phyloP scores from a whole-genome alignment of 306 rosid species.

The Acacia crassicarpa region DNA sequence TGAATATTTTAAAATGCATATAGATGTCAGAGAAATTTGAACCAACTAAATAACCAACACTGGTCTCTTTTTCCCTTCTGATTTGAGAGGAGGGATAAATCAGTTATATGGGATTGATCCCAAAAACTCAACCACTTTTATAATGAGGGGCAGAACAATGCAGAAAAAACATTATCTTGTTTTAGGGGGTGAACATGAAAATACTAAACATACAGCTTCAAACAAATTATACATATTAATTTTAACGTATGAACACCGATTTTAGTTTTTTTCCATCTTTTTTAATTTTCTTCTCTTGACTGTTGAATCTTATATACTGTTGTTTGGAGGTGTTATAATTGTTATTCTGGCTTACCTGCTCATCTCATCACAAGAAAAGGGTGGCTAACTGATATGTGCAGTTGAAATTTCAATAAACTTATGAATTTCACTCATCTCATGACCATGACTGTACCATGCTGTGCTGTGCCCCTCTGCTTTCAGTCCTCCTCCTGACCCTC shows the following conservation, averaged over 20 bases:
- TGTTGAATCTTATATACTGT: not conserved
- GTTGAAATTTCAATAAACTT: not conserved
- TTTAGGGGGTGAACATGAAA: no score
- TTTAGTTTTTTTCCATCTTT: no score
- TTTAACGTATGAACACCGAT: not conserved
- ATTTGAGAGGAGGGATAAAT: no score
- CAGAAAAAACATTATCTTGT: no score
- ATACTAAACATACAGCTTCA: not conserved
- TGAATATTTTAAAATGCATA: no score
- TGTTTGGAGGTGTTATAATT: not conserved
- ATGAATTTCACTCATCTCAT: not conserved
- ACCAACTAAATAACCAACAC: no score
- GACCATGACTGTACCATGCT: not conserved
- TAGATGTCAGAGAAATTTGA: no score
- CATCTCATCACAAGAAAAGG: not conserved
- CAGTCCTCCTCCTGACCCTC: not conserved
- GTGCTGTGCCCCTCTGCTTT: not conserved
- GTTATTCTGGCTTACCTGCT: not conserved
- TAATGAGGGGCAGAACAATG: no score
- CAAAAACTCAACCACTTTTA: no score
- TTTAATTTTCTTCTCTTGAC: not conserved
- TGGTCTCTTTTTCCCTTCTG: no score
- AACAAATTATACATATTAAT: not conserved
- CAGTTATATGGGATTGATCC: no score
- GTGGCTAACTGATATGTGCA: constrained; percentile 2